Evolutionary conservation across 164 flowering plant species (phyloP), one percentile per base, ranked within the genome.

Genomic region (Akebia trifoliata): DNA sequence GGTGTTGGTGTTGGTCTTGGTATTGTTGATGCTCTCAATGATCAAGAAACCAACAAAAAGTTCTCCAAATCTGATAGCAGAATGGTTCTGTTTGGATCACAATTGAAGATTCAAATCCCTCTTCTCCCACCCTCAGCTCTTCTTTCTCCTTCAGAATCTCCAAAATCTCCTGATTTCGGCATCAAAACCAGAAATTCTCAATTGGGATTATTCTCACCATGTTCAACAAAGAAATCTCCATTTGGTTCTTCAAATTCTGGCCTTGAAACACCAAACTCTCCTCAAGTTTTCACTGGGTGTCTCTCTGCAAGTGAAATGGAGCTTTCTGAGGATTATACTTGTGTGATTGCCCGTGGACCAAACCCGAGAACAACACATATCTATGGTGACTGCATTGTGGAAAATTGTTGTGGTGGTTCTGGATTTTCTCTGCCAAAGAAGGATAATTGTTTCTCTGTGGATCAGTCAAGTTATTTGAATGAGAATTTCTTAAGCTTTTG

Each of bases 271-370:
- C 58, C 66, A 6, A 64, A 35, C 12, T 78, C 86, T 18, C 70
- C 79, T 6, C 47, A 47, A 43, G 72, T 72, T 32, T 75, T 71
- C 32, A 59, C 74, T 0, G 78, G 82, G 7, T 68, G 70, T 50
- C 73, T 80, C 43, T 77, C 87, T 15, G 73, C 75, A 0, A 70
- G 70, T 25, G 91, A 85, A 53, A 82, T 85, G 77, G 95, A 85
- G 70, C 76, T 78, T 22, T 85, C 89, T 0, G 97, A 90, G 72
- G 97, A 87, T 29, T 90, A 87, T 52, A 87, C 92, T 35, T 72
- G 95, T 61, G 88, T 86, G 32, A 83, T 83, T 21, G 56, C 85
- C 0, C 81, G 74, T 38, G 94, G 92, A 0, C 86, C 93, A 1
- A 85, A 81, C 55, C 90, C 90, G 0, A 85, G 38, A 59, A 84